Evolutionary conservation across 345 rosid species (phyloP).

Genomic region (Bruguiera parviflora): DNA sequence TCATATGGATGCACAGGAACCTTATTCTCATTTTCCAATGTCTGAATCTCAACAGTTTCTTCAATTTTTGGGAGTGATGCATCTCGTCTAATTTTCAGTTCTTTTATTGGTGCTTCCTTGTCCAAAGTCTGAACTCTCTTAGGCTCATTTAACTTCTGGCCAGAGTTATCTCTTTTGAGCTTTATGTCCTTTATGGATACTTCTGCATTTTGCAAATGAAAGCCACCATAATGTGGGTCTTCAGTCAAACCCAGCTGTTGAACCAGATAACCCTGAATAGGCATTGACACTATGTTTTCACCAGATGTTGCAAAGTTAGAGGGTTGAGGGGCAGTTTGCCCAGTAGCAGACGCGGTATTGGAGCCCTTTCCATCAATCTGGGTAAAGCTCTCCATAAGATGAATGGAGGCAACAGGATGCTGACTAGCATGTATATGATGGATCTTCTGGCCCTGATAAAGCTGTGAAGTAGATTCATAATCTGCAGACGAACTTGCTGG

Average conservation of each 20-base stretch:
- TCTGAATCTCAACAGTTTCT: slow-evolving; percentile 30
- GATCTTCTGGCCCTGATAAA: slow-evolving; percentile 33
- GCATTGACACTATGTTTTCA: slow-evolving; percentile 35
- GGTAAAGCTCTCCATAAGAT: slow-evolving; percentile 22
- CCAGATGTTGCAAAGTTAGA: slow-evolving; percentile 25
- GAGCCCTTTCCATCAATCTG: slow-evolving; percentile 33
- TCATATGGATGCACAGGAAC: slow-evolving; percentile 29
- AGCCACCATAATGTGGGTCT: slow-evolving; percentile 30
- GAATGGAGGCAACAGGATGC: slow-evolving; percentile 28
- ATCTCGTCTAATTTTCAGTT: slow-evolving; percentile 47
- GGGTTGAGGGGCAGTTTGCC: slow-evolving; percentile 30
- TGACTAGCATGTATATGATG: slow-evolving; percentile 33
- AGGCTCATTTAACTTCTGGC: slow-evolving; percentile 35
- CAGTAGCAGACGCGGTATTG: slow-evolving; percentile 27
- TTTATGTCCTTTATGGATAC: slow-evolving; percentile 33
- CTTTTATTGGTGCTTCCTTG: slow-evolving; percentile 40
- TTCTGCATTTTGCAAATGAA: slow-evolving; percentile 35
- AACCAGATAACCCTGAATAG: slow-evolving; percentile 34
- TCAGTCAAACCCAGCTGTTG: slow-evolving; percentile 38
- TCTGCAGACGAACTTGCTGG: slow-evolving; percentile 24
- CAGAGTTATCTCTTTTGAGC: slow-evolving; percentile 37
- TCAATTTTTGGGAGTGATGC: slow-evolving; percentile 41
- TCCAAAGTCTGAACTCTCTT: slow-evolving; percentile 37
- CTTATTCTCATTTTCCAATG: slow-evolving; percentile 35
- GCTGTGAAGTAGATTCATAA: slow-evolving; percentile 37